Evolutionary conservation across 169 alveolate genomes (phyloP).

Genomic region (Neospora caninum): DNA sequence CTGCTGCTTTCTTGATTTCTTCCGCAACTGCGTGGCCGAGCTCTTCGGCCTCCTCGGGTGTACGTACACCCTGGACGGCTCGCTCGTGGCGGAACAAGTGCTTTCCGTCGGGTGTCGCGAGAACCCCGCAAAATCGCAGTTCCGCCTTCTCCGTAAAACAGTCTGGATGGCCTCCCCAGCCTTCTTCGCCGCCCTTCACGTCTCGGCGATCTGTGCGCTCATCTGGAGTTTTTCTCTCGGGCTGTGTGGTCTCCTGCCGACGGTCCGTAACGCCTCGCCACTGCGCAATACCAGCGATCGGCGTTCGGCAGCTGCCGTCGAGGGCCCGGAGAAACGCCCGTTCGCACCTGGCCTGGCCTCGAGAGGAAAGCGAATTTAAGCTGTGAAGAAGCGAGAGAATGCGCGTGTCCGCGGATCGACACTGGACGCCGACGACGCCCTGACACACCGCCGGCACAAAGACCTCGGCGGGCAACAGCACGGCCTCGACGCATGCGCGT

Average conservation of each 20-base stretch:
- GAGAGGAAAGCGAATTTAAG: neutral
- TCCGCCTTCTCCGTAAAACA: neutral
- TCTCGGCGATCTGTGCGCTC: too few relatives aligned
- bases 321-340: slow-evolving; percentile 73
- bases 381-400: slow-evolving; percentile 57
- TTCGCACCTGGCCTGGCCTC: slow-evolving; percentile 66
- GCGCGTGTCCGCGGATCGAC: slow-evolving; percentile 65
- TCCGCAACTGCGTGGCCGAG: slow-evolving; percentile 27
- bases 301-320: slow-evolving; percentile 77
- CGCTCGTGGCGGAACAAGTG: slow-evolving; percentile 58
- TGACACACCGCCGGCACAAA: neutral
- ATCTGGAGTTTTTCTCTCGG: neutral
- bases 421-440: slow-evolving; percentile 70
- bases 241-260: neutral
- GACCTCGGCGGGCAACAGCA: neutral
- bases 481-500: slow-evolving; percentile 21
- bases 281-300: slow-evolving; percentile 69
- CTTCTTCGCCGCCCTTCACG: neutral
- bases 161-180: neutral
- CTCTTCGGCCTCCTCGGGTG: slow-evolving; percentile 44
- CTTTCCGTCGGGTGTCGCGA: slow-evolving; percentile 51
- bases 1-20: slow-evolving; percentile 65
- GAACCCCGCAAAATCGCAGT: slow-evolving; percentile 14
- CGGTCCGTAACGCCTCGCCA: neutral
- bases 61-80: slow-evolving; percentile 14